Evolutionary conservation across 805 yeast species (phyloP), one percentile per base, ranked within the genome.

Genomic region (Kurtzmaniella fragi): DNA sequence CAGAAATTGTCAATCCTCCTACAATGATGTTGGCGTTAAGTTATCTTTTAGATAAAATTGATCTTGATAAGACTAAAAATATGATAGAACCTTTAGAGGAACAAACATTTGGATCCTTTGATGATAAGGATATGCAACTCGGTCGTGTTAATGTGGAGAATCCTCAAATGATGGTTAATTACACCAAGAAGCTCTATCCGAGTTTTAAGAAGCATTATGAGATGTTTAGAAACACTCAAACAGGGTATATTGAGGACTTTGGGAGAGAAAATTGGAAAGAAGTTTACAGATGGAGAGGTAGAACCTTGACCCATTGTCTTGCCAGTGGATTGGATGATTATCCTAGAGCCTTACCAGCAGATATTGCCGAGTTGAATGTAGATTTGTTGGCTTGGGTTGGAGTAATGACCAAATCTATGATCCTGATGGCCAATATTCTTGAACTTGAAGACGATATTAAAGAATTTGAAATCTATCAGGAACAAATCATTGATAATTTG

Each of bases 241-340:
- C 61, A 31, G 98, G 97, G 2, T 80, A 75, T 44, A 55, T 78
- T 9, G 79, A 74, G 9, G 90, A 83, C 41, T 85, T 85, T 61
- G 90, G 77, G 28, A 71, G 95, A 46, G 61, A 61, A 2, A 43
- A 44, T 9, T 53, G 50, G 38, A 54, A 58, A 6, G 96, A 89
- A 56, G 84, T 80, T 0, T 93, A 84, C 57, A 72, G 95, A 57
- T 93, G 99, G 99, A 75, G 88, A 42, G 99, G 98, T 4, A 78
- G 98, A 48, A 85, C 96, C 0, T 66, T 71, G 15, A 75, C 81
- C 3, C 96, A 87, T 52, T 85, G 95, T 56, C 69, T 91, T 38
- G 93, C 99, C 7, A 83, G 95, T 59, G 99, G 99, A 0, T 59
- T 93, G 28, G 99, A 93, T 60, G 99, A 93, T 56, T 93, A 90